phyloP scores from a whole-genome alignment of 2,329 filamentous ascomycete genomes.

The Podosphaera leucotricha region DNA sequence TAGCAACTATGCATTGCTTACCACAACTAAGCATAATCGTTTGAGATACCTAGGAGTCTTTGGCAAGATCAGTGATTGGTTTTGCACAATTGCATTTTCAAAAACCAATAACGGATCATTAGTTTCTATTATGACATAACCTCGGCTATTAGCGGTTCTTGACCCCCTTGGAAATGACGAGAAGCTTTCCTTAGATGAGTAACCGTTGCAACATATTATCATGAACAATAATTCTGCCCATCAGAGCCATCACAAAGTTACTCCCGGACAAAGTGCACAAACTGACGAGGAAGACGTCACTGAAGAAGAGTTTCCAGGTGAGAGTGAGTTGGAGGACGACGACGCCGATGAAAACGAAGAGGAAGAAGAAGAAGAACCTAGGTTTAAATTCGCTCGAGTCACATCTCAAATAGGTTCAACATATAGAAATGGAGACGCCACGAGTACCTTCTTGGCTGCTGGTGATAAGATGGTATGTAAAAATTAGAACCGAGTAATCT shows the following conservation, averaged over 20 bases:
- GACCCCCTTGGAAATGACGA: not conserved
- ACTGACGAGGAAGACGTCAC: constrained; percentile 6
- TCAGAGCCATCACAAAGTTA: not conserved
- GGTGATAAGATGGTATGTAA: constrained; percentile 80
- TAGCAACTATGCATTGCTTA: constrained; percentile 1
- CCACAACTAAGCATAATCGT: not conserved
- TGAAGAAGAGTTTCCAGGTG: constrained; percentile 8
- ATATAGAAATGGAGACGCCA: constrained; percentile 88
- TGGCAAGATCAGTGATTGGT: too few species aligned
- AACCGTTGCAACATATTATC: not conserved
- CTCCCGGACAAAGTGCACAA: constrained; percentile 2
- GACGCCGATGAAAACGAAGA: constrained; percentile 37
- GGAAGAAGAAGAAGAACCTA: constrained; percentile 78
- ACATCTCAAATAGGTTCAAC: constrained; percentile 58
- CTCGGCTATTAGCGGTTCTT: not conserved
- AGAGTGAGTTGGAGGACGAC: constrained; percentile 21
- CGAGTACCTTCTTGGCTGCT: constrained; percentile 69
- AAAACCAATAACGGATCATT: too few species aligned
- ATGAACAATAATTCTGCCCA: not conserved
- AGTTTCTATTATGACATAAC: not conserved
- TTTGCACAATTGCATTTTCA: too few species aligned
- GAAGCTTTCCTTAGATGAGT: not conserved
- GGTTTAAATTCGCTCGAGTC: constrained; percentile 74
- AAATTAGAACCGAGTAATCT: constrained; percentile 13
- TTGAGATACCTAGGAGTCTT: not conserved